phyloP scores from a whole-genome alignment of 495 filamentous ascomycete species.

The Tuber melanosporum region DNA sequence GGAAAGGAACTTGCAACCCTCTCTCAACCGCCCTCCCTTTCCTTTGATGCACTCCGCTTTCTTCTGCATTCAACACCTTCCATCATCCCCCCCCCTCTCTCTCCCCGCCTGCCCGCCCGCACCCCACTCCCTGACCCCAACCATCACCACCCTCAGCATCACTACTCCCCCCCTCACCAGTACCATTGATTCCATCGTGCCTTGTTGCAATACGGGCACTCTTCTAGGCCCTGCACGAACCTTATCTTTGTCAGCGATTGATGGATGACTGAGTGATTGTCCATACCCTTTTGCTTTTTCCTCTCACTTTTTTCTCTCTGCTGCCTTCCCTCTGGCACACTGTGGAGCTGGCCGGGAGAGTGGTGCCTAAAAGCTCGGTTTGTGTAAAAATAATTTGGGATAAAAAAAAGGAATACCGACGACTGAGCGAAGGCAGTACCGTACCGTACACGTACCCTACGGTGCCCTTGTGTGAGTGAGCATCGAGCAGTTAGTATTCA shows the following conservation, averaged over 20 bases:
- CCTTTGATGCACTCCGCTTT: not conserved
- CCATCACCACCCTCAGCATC: not conserved
- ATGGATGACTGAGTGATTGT: not conserved
- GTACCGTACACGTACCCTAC: not conserved
- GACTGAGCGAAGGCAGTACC: not conserved
- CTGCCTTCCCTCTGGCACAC: not conserved
- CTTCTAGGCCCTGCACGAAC: not conserved
- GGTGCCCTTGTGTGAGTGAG: not conserved
- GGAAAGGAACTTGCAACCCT: not conserved
- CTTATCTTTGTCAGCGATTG: not conserved
- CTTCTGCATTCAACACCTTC: not conserved
- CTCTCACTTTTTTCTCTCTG: not conserved
- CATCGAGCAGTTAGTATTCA: not conserved
- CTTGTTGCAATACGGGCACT: not conserved
- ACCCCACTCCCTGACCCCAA: not conserved
- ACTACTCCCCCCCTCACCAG: not conserved
- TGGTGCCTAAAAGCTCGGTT: not conserved
- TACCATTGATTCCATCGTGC: not conserved
- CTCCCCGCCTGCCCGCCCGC: not conserved
- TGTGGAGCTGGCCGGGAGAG: not conserved
- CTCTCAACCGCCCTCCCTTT: conserved; percentile 1
- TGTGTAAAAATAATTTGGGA: not conserved
- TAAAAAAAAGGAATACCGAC: not conserved
- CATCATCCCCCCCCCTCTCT: not conserved
- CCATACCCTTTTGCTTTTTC: not conserved